Conservation (phyloP, 129 eudicot species). For the Deinandra increscens region DNA sequence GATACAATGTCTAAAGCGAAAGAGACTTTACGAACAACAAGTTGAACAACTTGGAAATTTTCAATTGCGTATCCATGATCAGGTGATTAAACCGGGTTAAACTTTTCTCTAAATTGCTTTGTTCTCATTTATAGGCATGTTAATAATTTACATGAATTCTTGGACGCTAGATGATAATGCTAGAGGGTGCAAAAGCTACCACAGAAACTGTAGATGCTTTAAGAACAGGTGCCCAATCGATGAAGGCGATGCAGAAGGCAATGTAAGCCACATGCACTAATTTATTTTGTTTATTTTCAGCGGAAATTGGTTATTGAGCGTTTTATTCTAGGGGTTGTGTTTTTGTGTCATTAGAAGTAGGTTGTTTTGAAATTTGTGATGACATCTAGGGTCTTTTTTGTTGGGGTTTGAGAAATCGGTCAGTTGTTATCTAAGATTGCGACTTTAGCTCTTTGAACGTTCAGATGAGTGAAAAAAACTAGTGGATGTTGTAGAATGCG, state of each 20-base stretch:
- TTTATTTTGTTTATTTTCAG: neutral
- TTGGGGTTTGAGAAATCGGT: no score
- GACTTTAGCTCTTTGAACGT: no score
- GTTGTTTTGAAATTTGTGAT: no score
- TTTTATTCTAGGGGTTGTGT: neutral
- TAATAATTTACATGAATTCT: neutral
- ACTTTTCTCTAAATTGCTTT: conserved; percentile 12
- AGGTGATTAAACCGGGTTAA: conserved; percentile 30
- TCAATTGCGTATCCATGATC: conserved; percentile 56
- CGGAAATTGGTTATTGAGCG: neutral
- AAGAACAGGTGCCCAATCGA: conserved; percentile 50
- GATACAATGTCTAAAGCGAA: conserved; percentile 44
- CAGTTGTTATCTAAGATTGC: no score
- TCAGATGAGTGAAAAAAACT: no score
- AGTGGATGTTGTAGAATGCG: no score
- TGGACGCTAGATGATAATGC: conserved; percentile 35
- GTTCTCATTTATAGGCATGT: neutral
- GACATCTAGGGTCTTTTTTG: no score
- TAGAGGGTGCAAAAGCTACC: conserved; percentile 57
- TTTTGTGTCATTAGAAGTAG: neutral
- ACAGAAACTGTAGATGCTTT: conserved; percentile 50
- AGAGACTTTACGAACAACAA: conserved; percentile 46
- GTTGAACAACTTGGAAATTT: conserved; percentile 52
- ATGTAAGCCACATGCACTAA: conserved; percentile 20
- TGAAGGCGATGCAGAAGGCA: conserved; percentile 51